A percentile compares a stretch with the other conserved stretches of the same genome.
Conservation (phyloP, 495 filamentous ascomycete genomes). For the Penicillium paradoxum region DNA sequence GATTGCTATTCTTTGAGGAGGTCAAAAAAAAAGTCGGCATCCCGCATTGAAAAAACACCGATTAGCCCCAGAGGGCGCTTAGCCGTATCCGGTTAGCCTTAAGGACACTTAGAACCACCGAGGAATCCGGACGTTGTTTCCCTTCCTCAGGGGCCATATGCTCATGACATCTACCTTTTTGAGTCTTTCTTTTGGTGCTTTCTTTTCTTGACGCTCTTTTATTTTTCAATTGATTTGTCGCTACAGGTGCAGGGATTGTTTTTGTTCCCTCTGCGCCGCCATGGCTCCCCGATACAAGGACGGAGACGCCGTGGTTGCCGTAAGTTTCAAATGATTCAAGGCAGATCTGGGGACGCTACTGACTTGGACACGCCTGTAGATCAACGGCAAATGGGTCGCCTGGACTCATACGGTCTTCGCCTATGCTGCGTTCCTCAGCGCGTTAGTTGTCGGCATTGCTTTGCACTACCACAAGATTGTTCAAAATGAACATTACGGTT, state of each 20-base stretch:
- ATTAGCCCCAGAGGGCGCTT: constrained; percentile 12
- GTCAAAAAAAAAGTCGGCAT: constrained; percentile 33
- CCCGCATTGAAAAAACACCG: constrained; percentile 32
- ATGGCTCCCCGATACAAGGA: constrained; percentile 88
- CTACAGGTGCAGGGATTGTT: constrained; percentile 16
- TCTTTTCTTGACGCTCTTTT: constrained; percentile 38
- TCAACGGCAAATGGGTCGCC: constrained; percentile 90
- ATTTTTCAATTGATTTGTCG: constrained; percentile 17
- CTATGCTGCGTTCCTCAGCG: constrained; percentile 88
- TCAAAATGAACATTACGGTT: constrained; percentile 93
- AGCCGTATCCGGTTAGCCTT: constrained; percentile 18
- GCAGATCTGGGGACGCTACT: constrained; percentile 10
- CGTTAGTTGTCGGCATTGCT: constrained; percentile 74
- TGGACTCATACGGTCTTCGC: constrained; percentile 81
- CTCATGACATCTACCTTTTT: constrained; percentile 13
- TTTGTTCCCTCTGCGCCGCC: constrained; percentile 30
- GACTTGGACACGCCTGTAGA: constrained; percentile 31
- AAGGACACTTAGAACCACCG: constrained; percentile 24
- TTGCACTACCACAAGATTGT: constrained; percentile 97
- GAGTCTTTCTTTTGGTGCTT: constrained; percentile 15
- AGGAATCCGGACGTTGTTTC: constrained; percentile 23
- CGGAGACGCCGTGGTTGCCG: constrained; percentile 73
- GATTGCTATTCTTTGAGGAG: constrained; percentile 14
- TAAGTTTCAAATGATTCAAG: constrained; percentile 32
- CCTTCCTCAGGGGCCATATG: constrained; percentile 34